These are phyloP conservation scores for Carex kokanica DNA, from an alignment of 176 grass and related monocot genomes.

Conservation along the genomic window DNA sequence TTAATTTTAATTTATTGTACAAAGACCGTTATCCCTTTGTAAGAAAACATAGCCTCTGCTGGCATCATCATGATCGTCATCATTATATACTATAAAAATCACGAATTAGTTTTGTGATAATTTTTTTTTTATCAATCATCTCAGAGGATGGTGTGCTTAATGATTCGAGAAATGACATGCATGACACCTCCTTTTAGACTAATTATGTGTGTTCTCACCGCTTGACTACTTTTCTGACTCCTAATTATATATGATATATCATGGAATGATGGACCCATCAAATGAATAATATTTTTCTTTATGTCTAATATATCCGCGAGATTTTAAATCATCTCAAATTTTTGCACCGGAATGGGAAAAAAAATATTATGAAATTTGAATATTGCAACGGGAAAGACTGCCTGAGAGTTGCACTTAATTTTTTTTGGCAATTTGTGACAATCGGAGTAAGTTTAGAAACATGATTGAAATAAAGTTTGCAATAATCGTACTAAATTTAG, in stretches of 20 bases:
- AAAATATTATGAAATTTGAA: not conserved
- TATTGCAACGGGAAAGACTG: no score
- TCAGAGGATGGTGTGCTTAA: not conserved
- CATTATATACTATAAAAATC: not conserved
- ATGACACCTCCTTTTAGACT: not conserved
- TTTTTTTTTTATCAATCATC: not conserved
- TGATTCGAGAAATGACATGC: constrained; percentile 18
- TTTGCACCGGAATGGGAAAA: not conserved
- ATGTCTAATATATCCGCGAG: not conserved
- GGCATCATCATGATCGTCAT: not conserved
- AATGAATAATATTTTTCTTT: not conserved
- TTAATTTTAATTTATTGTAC: no score
- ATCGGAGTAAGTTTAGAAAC: no score
- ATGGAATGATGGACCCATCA: constrained; percentile 7
- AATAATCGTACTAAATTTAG: no score
- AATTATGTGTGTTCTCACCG: constrained; percentile 13
- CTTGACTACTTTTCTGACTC: constrained; percentile 21
- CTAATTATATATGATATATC: not conserved
- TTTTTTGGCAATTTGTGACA: no score
- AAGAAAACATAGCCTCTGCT: not conserved
- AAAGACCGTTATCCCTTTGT: not conserved
- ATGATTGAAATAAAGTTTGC: no score
- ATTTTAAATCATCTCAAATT: not conserved
- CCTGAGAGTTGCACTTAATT: no score
- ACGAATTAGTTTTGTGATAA: not conserved